Percentiles rank a stretch among this genome's conserved stretches.
phyloP scores from a whole-genome alignment of 1,284 basidiomycete genomes.

The Tilletiaria anomala region DNA sequence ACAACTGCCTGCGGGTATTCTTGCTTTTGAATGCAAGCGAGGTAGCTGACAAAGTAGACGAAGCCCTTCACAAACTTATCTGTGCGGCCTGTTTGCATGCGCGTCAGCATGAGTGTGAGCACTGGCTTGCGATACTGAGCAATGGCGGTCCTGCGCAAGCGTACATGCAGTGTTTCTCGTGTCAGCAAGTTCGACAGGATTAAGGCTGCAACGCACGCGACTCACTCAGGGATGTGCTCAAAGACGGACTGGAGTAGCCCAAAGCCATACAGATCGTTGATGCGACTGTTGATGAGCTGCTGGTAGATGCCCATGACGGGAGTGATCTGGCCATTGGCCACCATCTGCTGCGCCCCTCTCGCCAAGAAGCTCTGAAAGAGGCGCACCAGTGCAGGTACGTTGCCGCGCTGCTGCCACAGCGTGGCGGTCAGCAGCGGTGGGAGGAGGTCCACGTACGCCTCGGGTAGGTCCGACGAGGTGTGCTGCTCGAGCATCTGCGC shows the following conservation, averaged over 20 bases:
- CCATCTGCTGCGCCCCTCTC: slow-evolving; percentile 56
- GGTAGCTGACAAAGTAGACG: slow-evolving; percentile 61
- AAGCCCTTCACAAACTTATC: slow-evolving; percentile 75
- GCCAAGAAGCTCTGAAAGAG: slow-evolving; percentile 71
- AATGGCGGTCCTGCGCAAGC: background rate
- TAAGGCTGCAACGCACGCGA: slow-evolving; percentile 38
- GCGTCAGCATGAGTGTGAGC: slow-evolving; percentile 64
- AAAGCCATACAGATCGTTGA: slow-evolving; percentile 81
- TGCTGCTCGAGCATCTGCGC: slow-evolving; percentile 89
- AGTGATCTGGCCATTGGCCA: slow-evolving; percentile 59
- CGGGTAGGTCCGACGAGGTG: slow-evolving; percentile 47
- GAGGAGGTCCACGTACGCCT: slow-evolving; percentile 63
- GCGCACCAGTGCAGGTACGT: slow-evolving; percentile 80
- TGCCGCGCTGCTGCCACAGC: slow-evolving; percentile 89
- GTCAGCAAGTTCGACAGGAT: background rate
- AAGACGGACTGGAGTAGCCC: slow-evolving; percentile 72
- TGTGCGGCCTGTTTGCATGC: slow-evolving; percentile 78
- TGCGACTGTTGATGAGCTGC: slow-evolving; percentile 71
- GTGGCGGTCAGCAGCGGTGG: slow-evolving; percentile 71
- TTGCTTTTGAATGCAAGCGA: slow-evolving; percentile 58
- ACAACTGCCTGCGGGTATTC: slow-evolving; percentile 65
- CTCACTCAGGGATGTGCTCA: slow-evolving; percentile 58
- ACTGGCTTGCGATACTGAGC: slow-evolving; percentile 57
- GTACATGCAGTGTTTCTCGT: background rate
- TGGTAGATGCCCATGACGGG: slow-evolving; percentile 79